Conservation (phyloP, 345 rosid species). For the Gossypium rotundifolium region DNA sequence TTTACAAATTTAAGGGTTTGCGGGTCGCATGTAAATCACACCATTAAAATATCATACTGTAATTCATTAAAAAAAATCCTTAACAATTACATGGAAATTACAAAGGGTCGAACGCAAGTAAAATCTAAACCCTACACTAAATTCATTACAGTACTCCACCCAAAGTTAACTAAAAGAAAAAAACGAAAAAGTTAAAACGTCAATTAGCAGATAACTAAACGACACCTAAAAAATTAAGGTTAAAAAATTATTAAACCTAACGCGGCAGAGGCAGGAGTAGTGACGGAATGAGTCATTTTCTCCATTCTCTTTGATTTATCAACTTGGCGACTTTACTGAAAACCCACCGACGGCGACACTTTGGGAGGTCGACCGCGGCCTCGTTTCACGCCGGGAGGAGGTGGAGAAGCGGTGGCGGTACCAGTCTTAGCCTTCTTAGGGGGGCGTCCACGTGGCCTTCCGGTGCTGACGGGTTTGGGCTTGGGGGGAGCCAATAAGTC, state of each 20-base stretch:
- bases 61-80: too few relatives aligned
- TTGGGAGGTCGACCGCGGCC: conserved; percentile 94
- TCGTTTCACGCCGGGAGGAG: conserved; percentile 26
- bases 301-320: not conserved
- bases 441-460: conserved; percentile 69
- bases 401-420: not conserved
- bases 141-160: conserved; percentile 7
- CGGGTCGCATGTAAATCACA: too few relatives aligned
- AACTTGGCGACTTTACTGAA: conserved; percentile 15
- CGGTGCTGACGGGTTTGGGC: conserved; percentile 25
- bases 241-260: not conserved
- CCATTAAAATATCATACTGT: too few relatives aligned
- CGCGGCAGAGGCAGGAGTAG: not conserved
- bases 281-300: not conserved
- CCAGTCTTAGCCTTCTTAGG: conserved; percentile 48
- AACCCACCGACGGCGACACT: conserved; percentile 59
- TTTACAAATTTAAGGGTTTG: too few relatives aligned
- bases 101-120: conserved; percentile 12
- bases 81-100: conserved; percentile 35
- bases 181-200: not conserved
- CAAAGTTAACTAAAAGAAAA: not conserved
- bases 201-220: conserved; percentile 22
- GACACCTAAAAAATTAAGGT: conserved; percentile 10
- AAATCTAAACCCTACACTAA: conserved; percentile 1
- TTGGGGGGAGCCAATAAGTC: conserved; percentile 37